Evolutionary conservation across 75 land plant species (phyloP).

Genomic region (Isoetes taiwanensis): DNA sequence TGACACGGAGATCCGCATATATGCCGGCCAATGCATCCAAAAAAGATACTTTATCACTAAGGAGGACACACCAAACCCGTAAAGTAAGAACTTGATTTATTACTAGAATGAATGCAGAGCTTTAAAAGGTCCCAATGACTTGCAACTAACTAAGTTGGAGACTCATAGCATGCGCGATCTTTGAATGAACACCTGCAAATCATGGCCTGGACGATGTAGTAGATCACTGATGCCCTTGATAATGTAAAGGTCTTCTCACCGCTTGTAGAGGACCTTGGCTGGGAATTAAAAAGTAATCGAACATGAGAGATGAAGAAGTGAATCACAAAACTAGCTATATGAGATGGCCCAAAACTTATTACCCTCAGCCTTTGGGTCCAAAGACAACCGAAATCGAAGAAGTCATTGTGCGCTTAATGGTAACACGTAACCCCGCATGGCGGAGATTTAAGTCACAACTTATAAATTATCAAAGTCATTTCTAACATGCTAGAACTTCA

Average conservation of each 20-base stretch:
- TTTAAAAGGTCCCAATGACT: no score
- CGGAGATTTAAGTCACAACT: background rate
- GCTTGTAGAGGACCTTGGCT: background rate
- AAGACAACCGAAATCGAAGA: no score
- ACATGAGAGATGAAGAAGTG: background rate
- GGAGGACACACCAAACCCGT: background rate
- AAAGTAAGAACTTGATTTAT: background rate
- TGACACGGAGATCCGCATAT: conserved; percentile 7
- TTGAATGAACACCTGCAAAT: background rate
- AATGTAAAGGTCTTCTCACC: background rate
- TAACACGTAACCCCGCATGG: background rate
- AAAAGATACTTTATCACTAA: conserved; percentile 1
- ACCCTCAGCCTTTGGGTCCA: no score
- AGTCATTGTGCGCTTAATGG: background rate
- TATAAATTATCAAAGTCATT: no score
- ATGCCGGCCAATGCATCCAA: conserved; percentile 1
- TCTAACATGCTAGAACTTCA: background rate
- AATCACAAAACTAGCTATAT: background rate
- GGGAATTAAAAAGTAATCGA: background rate
- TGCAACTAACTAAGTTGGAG: background rate
- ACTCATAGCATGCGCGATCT: background rate
- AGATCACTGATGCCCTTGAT: background rate
- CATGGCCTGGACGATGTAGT: background rate
- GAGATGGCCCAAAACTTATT: no score
- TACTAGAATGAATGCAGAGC: background rate